Evolutionary conservation across 345 rosid genomes (phyloP), one percentile per base, ranked within the genome.

Genomic region (Laguncularia racemosa): DNA sequence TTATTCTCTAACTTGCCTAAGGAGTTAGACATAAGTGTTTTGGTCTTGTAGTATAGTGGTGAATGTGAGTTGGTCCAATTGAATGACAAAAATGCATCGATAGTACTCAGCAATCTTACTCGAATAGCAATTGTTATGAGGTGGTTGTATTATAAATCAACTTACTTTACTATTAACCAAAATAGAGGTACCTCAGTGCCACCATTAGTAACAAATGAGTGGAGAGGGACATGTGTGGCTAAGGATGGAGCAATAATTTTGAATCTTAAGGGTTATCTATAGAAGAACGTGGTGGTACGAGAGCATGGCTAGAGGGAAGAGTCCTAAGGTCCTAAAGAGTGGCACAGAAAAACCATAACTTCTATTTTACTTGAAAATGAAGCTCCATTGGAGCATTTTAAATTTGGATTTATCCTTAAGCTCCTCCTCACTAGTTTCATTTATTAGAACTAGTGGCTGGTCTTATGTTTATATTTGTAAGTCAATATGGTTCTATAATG

Each of bases 41-140:
- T 85, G 60, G 95, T 89, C 23, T 72, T 86, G 59, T 82, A 95
- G 63, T 86, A 89, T 75, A 96, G 96, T 18, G 99, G 97, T 61
- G 97, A 92, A 69, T 86, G 96, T 54, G 96, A 89, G 73, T 77
- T 92, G 56, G 78, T 92, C 52, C 86, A 95, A 97, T 71, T 92
- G 73, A 89, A 86, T 61, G 96, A 89, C 72, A 89, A 89, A 79
- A 89, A 93, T 57, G 97, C 96, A 17, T 64, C 89, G 71, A 95
- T 93, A 1, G 89, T 89, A 18, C 89, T 92, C 59, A 79, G 71
- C 44, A 96, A 89, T 65, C 97, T 89, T 16, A 85, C 91, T n/a
- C 80, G 96, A 56, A 97, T 97, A 17, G 95, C 96, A 51, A 93
- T 96, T 55, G 99, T 97, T 15, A 75, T 90, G 91, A 85, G 99